Conservation (phyloP, 176 grass and related monocot species). For the Puya raimondii region DNA sequence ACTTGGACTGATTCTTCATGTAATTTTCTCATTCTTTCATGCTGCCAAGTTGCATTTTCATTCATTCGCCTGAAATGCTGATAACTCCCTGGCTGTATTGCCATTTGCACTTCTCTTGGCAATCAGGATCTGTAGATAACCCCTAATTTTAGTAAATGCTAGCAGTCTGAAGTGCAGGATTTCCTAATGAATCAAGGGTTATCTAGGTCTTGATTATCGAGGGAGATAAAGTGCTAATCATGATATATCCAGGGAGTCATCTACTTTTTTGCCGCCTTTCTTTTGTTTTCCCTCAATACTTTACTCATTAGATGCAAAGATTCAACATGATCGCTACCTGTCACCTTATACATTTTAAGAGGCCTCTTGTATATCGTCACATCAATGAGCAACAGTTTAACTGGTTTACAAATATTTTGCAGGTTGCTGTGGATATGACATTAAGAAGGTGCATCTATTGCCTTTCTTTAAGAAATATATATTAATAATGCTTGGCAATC, state of each 20-base stretch:
- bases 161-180: too few relatives aligned
- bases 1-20: background rate
- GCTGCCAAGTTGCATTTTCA: background rate
- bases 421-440: conserved; percentile 77
- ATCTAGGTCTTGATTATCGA: too few relatives aligned
- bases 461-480: conserved; percentile 15
- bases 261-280: too few relatives aligned
- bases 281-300: too few relatives aligned
- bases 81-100: background rate
- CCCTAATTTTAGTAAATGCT: too few relatives aligned
- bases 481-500: conserved; percentile 15
- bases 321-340: too few relatives aligned
- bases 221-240: too few relatives aligned
- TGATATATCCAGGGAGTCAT: too few relatives aligned
- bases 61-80: background rate
- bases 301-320: too few relatives aligned
- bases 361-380: background rate
- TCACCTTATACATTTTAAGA: too few relatives aligned
- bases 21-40: background rate
- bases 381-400: conserved; percentile 20
- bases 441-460: conserved; percentile 49
- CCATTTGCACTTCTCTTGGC: background rate
- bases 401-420: conserved; percentile 33
- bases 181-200: too few relatives aligned
- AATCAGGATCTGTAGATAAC: too few relatives aligned